phyloP scores from a whole-genome alignment of 2,329 filamentous ascomycete genomes.

The Nothophoma quercina region DNA sequence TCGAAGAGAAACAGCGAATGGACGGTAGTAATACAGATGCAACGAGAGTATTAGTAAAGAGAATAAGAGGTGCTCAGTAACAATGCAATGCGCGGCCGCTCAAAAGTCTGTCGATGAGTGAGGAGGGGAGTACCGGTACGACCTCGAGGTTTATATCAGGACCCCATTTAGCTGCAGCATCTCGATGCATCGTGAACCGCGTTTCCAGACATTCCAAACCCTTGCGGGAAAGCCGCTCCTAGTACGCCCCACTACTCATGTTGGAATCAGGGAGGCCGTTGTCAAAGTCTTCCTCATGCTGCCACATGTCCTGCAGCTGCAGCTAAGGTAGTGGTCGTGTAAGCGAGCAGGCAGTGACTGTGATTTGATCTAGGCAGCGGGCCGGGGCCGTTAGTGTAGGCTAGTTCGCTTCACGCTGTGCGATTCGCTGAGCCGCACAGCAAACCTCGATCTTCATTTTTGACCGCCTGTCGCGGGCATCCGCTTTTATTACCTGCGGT shows the following conservation, averaged over 20 bases:
- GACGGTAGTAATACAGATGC: constrained; percentile 21
- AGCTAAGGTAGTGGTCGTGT: constrained; percentile 43
- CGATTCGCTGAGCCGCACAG: constrained; percentile 15
- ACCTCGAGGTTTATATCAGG: constrained; percentile 44
- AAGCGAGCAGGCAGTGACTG: constrained; percentile 35
- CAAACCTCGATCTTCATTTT: constrained; percentile 20
- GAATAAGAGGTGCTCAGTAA: constrained; percentile 18
- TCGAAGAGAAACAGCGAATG: constrained; percentile 17
- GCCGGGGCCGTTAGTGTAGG: constrained; percentile 38
- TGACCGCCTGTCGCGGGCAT: constrained; percentile 32
- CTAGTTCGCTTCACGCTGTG: constrained; percentile 42
- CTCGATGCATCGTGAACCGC: constrained; percentile 34
- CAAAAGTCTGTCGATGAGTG: constrained; percentile 18
- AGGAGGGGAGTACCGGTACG: constrained; percentile 28
- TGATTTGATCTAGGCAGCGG: constrained; percentile 42
- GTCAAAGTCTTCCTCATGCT: constrained; percentile 45
- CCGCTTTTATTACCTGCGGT: constrained; percentile 31
- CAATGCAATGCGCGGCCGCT: not conserved
- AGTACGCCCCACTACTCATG: constrained; percentile 46
- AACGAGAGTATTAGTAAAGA: constrained; percentile 14
- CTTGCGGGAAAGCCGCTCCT: constrained; percentile 41
- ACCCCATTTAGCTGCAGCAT: constrained; percentile 31
- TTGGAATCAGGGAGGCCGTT: constrained; percentile 46
- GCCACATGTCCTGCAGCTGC: constrained; percentile 52
- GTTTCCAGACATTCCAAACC: constrained; percentile 41